Evolutionary conservation across 768 basidiomycete genomes (phyloP).

Genomic region (Floccularia luteovirens): DNA sequence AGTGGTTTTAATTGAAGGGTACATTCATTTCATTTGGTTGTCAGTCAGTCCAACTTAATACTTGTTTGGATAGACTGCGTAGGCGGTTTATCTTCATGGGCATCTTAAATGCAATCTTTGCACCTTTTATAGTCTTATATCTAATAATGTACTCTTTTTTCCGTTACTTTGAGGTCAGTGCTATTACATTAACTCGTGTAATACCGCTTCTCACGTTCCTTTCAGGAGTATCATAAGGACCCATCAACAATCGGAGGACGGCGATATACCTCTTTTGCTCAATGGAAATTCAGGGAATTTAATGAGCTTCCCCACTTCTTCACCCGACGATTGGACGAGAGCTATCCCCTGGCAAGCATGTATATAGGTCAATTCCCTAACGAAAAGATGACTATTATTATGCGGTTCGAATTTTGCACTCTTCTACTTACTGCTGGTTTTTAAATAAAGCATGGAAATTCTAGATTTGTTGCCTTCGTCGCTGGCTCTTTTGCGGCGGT

Average conservation of each 20-base stretch:
- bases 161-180: constrained; percentile 92
- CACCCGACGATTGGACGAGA: constrained; percentile 75
- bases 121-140: constrained; percentile 95
- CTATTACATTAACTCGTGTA: background rate
- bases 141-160: constrained; percentile 99
- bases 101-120: constrained; percentile 89
- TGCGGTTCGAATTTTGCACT: constrained; percentile 48
- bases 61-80: constrained; percentile 45
- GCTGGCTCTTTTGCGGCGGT: constrained; percentile 97
- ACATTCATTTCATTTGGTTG: constrained; percentile 8
- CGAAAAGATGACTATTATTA: constrained; percentile 81
- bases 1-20: constrained; percentile 77
- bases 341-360: constrained; percentile 84
- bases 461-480: constrained; percentile 91
- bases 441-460: background rate
- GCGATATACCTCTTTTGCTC: constrained; percentile 88
- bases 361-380: constrained; percentile 99
- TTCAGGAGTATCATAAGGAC: constrained; percentile 96
- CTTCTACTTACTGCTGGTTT: background rate
- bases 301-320: constrained; percentile 97
- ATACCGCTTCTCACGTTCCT: constrained; percentile 6
- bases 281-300: constrained; percentile 99
- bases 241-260: constrained; percentile 92
- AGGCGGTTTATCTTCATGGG: constrained; percentile 96
- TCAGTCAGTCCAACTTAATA: constrained; percentile 1